Conservation (phyloP, 345 rosid species). For the Eucalyptus pumila region DNA sequence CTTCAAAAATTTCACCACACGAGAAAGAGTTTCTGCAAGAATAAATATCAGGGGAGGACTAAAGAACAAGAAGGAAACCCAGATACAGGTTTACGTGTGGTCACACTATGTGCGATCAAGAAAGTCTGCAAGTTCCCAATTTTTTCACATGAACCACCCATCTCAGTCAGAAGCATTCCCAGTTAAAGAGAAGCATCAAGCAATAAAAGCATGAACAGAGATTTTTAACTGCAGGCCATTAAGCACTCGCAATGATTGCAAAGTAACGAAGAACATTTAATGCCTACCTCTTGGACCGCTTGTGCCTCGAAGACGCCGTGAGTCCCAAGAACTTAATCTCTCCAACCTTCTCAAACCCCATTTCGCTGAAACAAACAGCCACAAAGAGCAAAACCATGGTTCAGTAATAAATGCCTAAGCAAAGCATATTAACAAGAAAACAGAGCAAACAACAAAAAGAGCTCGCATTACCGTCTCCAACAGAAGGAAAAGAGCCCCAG, state of each 20-base stretch:
- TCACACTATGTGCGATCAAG: not conserved
- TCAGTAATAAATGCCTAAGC: not conserved
- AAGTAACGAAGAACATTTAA: not conserved
- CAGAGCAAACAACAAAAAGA: slow-evolving; percentile 7
- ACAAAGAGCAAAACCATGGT: not conserved
- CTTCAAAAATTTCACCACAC: not conserved
- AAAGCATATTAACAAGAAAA: not conserved
- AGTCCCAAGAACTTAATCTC: slow-evolving; percentile 41
- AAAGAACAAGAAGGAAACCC: not conserved
- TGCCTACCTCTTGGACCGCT: slow-evolving; percentile 80
- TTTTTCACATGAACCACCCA: slow-evolving; percentile 13
- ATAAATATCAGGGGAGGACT: not conserved
- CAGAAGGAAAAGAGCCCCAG: not conserved
- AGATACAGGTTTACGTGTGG: not conserved
- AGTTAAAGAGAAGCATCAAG: slow-evolving; percentile 12
- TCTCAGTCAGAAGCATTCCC: slow-evolving; percentile 11
- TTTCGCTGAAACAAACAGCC: slow-evolving; percentile 13
- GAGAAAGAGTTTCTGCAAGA: not conserved
- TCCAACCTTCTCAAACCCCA: slow-evolving; percentile 40
- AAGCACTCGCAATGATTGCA: slow-evolving; percentile 1
- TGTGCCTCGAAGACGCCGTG: slow-evolving; percentile 41
- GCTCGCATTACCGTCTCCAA: not conserved
- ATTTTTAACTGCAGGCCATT: not conserved
- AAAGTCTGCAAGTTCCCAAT: not conserved
- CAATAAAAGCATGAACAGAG: slow-evolving; percentile 1